Base-by-base conservation (phyloP, 208 protist species). In the Wallacemonas sp. region DNA sequence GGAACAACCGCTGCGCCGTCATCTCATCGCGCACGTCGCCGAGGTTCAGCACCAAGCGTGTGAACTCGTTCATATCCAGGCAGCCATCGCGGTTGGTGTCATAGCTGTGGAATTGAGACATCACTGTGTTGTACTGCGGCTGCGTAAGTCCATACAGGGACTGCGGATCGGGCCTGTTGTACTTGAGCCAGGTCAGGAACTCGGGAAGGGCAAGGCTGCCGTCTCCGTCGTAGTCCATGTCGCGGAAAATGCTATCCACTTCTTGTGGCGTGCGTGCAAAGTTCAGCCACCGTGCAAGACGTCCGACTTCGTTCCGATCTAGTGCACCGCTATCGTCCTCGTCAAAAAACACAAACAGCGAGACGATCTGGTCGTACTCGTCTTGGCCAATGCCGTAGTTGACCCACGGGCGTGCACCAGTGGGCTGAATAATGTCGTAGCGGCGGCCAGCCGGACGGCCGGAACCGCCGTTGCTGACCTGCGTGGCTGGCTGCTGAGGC, bases 311-410 rank as follows among this genome's bases (percentile, higher is more conserved):
- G 2, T 14, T 29, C 3, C 70, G 63, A 59, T 79, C 61, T 7
- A 88, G 62, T 28, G 59, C 61, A 29, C 82, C 82, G 50, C 75
- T 80, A 16, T 82, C 74, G 50, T 82, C 75, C 16, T 76, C 45
- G 45, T 84, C 82, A 70, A 84, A 88, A 41, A 79, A 81, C 20
- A 82, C 63, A 75, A 88, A 84, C 48, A 84, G 23, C 7, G 75
- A 69, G 48, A 84, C 74, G n/a, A 88, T 84, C 25, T 81, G 65
- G 39, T 88, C 77, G 57, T 84, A 88, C 68, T 88, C 82, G 1
- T 88, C 71, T 44, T 81, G 82, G 22, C 75, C 54, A 8, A 84
- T 68, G n/a, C 66, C 71, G 46, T 77, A 87, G 3, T 52, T 42
- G 32, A 28, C 36, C 81, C 81, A 87, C 2, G 81, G 76, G 8